Percentiles rank a stretch among this genome's conserved stretches.
Evolutionary conservation across 164 flowering plant species (phyloP).

Genomic region (Taxillus chinensis): DNA sequence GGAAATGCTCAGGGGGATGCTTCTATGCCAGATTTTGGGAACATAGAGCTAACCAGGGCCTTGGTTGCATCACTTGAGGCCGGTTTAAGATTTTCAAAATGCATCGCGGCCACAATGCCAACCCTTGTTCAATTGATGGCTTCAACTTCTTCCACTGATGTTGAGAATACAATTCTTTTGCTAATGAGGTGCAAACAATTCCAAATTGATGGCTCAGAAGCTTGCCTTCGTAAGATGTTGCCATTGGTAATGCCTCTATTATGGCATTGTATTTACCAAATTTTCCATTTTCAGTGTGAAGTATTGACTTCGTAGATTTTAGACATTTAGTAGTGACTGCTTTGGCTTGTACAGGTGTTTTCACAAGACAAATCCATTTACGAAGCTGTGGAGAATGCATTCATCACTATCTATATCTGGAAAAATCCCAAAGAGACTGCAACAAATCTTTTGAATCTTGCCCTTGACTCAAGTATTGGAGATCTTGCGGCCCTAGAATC

Average conservation of each 20-base stretch:
- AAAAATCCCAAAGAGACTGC: constrained; percentile 73
- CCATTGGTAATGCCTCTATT: constrained; percentile 61
- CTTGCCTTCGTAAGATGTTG: constrained; percentile 87
- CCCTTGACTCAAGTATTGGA: constrained; percentile 78
- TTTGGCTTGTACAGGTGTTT: constrained; percentile 52
- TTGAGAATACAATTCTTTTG: constrained; percentile 81
- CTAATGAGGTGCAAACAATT: constrained; percentile 95
- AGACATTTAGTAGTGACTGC: neutral
- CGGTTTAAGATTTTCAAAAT: constrained; percentile 77
- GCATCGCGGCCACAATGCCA: constrained; percentile 72
- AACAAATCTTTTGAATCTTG: constrained; percentile 67
- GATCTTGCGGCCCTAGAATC: constrained; percentile 90
- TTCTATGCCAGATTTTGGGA: constrained; percentile 71
- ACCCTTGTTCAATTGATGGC: constrained; percentile 95
- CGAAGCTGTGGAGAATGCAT: constrained; percentile 95
- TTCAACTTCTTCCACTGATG: constrained; percentile 90
- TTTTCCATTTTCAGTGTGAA: neutral
- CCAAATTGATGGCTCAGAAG: constrained; percentile 91
- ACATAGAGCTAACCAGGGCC: constrained; percentile 84
- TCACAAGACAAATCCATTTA: constrained; percentile 92
- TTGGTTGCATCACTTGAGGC: constrained; percentile 97
- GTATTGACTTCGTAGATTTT: neutral
- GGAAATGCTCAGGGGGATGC: constrained; percentile 24
- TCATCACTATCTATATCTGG: constrained; percentile 65
- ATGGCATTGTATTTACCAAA: neutral